Evolutionary conservation across 192 early-diverging fungal species (phyloP).

Genomic region (Polychytrium aggregatum): DNA sequence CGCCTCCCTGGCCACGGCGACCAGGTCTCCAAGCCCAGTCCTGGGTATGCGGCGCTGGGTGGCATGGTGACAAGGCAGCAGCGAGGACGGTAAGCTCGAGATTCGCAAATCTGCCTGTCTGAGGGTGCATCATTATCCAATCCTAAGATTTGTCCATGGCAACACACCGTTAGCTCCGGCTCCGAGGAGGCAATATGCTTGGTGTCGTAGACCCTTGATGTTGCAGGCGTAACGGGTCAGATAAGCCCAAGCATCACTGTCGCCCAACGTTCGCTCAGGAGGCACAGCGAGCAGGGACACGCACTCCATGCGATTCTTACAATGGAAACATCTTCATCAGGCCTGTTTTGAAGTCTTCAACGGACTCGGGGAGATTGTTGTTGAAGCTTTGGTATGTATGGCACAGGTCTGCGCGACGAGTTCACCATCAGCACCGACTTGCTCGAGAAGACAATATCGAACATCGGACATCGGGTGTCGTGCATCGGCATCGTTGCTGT

Average conservation of each 20-base stretch:
- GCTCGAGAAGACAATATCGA: neutral
- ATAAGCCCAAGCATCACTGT: too few relatives aligned
- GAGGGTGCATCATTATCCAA: slow-evolving; percentile 11
- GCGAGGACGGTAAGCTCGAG: too few relatives aligned
- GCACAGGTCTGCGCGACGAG: slow-evolving; percentile 49
- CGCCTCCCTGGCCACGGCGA: slow-evolving; percentile 15
- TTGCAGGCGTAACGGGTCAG: neutral
- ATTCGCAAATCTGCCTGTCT: too few relatives aligned
- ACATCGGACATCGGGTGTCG: neutral
- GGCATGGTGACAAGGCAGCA: too few relatives aligned
- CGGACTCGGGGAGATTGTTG: slow-evolving; percentile 46
- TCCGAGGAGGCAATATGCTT: slow-evolving; percentile 54
- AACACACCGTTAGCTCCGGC: slow-evolving; percentile 28
- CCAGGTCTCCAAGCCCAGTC: slow-evolving; percentile 28
- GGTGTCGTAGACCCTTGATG: slow-evolving; percentile 64
- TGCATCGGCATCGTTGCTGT: too few relatives aligned
- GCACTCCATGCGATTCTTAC: slow-evolving; percentile 40
- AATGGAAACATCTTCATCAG: slow-evolving; percentile 45
- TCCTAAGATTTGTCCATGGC: slow-evolving; percentile 5
- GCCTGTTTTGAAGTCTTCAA: slow-evolving; percentile 56
- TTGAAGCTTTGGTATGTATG: slow-evolving; percentile 71
- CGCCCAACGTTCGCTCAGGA: too few relatives aligned
- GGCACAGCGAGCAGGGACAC: neutral
- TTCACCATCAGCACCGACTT: too few relatives aligned
- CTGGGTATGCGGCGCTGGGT: slow-evolving; percentile 19